Percentiles rank a stretch among this genome's conserved stretches.
These are phyloP conservation scores for Fusarium floridanum DNA, from an alignment of 2,329 filamentous ascomycete genomes.

Conservation along the genomic window DNA sequence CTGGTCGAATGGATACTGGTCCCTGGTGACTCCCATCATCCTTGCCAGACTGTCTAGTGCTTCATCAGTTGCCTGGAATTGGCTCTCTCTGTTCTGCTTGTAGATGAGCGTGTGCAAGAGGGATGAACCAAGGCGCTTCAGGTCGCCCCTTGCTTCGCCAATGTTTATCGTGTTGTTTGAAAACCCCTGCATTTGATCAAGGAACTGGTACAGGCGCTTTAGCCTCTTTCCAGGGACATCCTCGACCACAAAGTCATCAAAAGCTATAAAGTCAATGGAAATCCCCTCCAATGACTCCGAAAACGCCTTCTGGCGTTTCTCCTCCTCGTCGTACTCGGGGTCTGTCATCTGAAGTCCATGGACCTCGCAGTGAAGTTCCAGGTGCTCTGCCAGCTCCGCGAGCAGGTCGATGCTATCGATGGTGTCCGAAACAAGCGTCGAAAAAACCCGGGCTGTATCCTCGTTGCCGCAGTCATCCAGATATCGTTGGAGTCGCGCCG, in stretches of 20 bases:
- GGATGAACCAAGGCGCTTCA: slow-evolving; percentile 44
- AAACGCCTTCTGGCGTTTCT: background rate
- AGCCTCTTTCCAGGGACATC: slow-evolving; percentile 3
- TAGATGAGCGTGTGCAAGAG: slow-evolving; percentile 29
- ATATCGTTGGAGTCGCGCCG: slow-evolving; percentile 30
- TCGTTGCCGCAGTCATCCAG: slow-evolving; percentile 33
- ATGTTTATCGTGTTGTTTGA: background rate
- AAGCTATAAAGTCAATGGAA: slow-evolving; percentile 29
- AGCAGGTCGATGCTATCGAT: slow-evolving; percentile 39
- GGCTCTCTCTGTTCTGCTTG: slow-evolving; percentile 11
- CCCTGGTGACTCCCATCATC: slow-evolving; percentile 19
- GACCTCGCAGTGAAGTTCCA: slow-evolving; percentile 16
- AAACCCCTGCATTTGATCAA: slow-evolving; percentile 41
- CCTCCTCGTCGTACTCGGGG: background rate
- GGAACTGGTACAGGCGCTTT: slow-evolving; percentile 29
- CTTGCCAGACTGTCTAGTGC: slow-evolving; percentile 15
- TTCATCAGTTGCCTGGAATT: background rate
- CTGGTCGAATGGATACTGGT: slow-evolving; percentile 18
- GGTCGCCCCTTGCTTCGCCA: slow-evolving; percentile 37
- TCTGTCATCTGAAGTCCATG: background rate
- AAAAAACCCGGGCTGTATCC: slow-evolving; percentile 19
- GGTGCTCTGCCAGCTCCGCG: slow-evolving; percentile 37
- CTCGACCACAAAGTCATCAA: slow-evolving; percentile 36
- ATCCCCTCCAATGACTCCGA: background rate
- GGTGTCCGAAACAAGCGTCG: slow-evolving; percentile 38